Evolutionary conservation across 768 basidiomycete genomes (phyloP).

Genomic region (Lactarius indigo): DNA sequence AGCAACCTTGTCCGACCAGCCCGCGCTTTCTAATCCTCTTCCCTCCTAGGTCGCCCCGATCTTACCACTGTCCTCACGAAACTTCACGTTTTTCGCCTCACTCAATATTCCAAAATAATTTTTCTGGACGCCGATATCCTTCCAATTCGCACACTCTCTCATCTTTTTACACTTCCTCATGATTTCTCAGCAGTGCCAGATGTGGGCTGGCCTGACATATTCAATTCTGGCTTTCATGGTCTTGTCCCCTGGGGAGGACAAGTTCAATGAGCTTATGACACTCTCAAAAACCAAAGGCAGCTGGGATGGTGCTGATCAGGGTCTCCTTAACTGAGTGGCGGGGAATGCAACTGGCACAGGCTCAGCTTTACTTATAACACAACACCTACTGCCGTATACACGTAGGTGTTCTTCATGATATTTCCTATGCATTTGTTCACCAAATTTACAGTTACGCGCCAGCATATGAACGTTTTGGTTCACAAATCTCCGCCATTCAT

Average conservation of each 20-base stretch:
- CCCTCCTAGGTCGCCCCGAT: slow-evolving; percentile 79
- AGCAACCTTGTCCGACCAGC: background rate
- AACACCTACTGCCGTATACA: slow-evolving; percentile 95
- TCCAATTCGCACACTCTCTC: slow-evolving; percentile 82
- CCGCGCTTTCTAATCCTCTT: background rate
- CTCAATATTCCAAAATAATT: slow-evolving; percentile 79
- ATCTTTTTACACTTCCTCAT: slow-evolving; percentile 80
- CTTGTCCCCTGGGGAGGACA: slow-evolving; percentile 72
- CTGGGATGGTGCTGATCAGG: slow-evolving; percentile 99
- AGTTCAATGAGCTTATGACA: slow-evolving; percentile 69
- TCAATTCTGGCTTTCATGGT: slow-evolving; percentile 98
- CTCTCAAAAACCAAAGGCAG: slow-evolving; percentile 77
- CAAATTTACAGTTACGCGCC: slow-evolving; percentile 75
- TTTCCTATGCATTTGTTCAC: background rate
- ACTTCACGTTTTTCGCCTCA: slow-evolving; percentile 91
- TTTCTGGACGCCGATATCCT: slow-evolving; percentile 93
- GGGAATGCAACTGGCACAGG: slow-evolving; percentile 79
- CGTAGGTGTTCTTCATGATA: slow-evolving; percentile 45
- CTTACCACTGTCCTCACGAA: slow-evolving; percentile 93
- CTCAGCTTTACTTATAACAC: slow-evolving; percentile 98
- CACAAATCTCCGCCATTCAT: slow-evolving; percentile 81
- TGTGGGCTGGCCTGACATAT: slow-evolving; percentile 99
- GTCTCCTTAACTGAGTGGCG: slow-evolving; percentile 96
- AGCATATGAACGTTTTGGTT: slow-evolving; percentile 90
- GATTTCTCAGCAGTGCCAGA: slow-evolving; percentile 94